Evolutionary conservation across 2,329 filamentous ascomycete species (phyloP).

Genomic region (Tricladium varicosporioides): DNA sequence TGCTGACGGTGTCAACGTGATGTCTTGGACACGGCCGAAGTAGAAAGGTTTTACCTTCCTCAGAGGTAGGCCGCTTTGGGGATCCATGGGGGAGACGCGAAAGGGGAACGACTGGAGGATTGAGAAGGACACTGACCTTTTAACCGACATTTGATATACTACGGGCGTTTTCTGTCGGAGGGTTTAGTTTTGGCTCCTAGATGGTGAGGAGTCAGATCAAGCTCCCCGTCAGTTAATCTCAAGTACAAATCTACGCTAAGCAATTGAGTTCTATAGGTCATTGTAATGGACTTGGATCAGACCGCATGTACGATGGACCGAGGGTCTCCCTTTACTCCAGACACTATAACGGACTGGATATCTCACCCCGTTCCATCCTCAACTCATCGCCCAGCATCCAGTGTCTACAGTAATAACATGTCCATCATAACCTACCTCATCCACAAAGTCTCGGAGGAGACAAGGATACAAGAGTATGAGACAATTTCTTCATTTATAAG

Average conservation of each 20-base stretch:
- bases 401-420: constrained; percentile 16
- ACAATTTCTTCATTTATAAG: constrained; percentile 13
- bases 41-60: constrained; percentile 17
- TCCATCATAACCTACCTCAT: constrained; percentile 15
- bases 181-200: constrained; percentile 10
- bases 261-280: background rate
- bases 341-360: background rate
- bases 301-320: constrained; percentile 1
- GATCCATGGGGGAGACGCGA: constrained; percentile 2
- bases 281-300: background rate
- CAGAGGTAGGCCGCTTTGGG: constrained; percentile 2
- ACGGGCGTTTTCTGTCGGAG: background rate
- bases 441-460: constrained; percentile 14
- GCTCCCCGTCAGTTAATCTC: background rate
- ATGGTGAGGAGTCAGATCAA: constrained; percentile 8
- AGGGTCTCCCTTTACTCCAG: no score
- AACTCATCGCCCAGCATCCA: constrained; percentile 11
- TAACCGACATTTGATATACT: no score
- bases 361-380: constrained; percentile 5
- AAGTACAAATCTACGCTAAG: background rate
- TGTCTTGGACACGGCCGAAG: constrained; percentile 6
- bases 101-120: no score
- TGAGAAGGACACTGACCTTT: no score
- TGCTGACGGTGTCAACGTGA: background rate
- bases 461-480: constrained; percentile 15